phyloP scores from a whole-genome alignment of 2,329 filamentous ascomycete species.

The Exophiala lecanii-corni region DNA sequence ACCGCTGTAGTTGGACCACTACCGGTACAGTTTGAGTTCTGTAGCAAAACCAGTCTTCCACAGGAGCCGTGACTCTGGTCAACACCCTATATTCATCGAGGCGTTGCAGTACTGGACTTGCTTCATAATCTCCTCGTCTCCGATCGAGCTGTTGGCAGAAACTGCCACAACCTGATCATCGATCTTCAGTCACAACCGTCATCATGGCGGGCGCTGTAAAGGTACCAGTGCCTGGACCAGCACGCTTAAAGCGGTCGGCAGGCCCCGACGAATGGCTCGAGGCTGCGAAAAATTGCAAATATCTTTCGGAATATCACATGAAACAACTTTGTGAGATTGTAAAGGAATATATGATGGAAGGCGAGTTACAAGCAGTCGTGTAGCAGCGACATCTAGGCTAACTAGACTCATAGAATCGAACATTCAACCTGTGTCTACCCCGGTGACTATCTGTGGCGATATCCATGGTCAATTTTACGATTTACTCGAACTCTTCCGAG shows the following conservation, averaged over 20 bases:
- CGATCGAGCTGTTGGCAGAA: too few relatives aligned
- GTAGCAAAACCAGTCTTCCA: too few relatives aligned
- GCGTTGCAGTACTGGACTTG: too few relatives aligned
- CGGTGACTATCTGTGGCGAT: constrained; percentile 94
- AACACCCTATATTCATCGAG: too few relatives aligned
- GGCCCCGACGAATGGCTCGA: constrained; percentile 95
- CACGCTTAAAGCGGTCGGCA: constrained; percentile 74
- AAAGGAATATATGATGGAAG: constrained; percentile 98
- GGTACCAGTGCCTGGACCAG: constrained; percentile 85
- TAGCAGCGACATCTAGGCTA: neutral
- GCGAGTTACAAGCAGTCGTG: constrained; percentile 31
- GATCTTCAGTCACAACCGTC: too few relatives aligned
- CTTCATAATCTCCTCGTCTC: too few relatives aligned
- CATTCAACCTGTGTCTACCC: constrained; percentile 94
- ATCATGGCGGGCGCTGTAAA: constrained; percentile 22
- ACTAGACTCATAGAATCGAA: constrained; percentile 69
- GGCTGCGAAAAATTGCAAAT: constrained; percentile 94
- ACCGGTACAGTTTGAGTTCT: too few relatives aligned
- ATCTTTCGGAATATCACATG: constrained; percentile 93
- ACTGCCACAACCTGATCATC: too few relatives aligned
- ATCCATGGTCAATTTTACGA: constrained; percentile 99
- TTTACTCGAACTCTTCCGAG: constrained; percentile 90
- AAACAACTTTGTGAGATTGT: constrained; percentile 98
- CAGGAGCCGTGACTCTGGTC: too few relatives aligned
- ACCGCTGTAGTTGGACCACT: too few relatives aligned